phyloP scores from a whole-genome alignment of 441 rosid genomes.

The Gossypium lobatum region DNA sequence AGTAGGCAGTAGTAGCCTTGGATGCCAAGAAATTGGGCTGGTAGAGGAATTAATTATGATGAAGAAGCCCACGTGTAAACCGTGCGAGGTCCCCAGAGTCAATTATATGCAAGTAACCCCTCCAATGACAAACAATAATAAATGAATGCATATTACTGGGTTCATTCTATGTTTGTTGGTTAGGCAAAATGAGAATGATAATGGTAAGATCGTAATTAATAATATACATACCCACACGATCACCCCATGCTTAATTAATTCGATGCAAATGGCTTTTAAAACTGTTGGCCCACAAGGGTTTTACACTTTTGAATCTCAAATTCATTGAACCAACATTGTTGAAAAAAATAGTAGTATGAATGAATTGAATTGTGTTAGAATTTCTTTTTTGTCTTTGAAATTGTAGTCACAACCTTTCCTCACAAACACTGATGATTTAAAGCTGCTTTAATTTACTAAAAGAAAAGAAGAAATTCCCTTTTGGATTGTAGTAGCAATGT shows the following conservation, averaged over 20 bases:
- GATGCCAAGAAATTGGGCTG: background rate
- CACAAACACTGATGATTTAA: conserved; percentile 28
- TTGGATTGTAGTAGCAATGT: background rate
- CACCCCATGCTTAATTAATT: background rate
- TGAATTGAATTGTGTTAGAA: background rate
- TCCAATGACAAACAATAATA: background rate
- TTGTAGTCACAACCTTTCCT: conserved; percentile 15
- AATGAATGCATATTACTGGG: no score
- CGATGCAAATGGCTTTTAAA: background rate
- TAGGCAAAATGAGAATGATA: background rate
- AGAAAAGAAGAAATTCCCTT: background rate
- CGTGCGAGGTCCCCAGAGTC: background rate
- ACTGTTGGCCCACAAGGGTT: background rate
- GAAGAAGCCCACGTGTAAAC: conserved; percentile 5
- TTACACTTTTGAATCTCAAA: background rate
- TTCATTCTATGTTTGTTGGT: background rate
- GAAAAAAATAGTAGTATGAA: background rate
- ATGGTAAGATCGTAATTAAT: background rate
- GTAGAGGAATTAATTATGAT: background rate
- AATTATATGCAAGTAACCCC: background rate
- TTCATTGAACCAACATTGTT: background rate
- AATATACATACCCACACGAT: conserved; percentile 5
- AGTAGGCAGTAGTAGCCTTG: background rate
- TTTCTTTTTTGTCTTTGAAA: background rate
- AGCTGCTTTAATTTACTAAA: background rate